Conservation (phyloP, 371 early-diverging fungal genomes). For the Syncephalis plumigaleata region DNA sequence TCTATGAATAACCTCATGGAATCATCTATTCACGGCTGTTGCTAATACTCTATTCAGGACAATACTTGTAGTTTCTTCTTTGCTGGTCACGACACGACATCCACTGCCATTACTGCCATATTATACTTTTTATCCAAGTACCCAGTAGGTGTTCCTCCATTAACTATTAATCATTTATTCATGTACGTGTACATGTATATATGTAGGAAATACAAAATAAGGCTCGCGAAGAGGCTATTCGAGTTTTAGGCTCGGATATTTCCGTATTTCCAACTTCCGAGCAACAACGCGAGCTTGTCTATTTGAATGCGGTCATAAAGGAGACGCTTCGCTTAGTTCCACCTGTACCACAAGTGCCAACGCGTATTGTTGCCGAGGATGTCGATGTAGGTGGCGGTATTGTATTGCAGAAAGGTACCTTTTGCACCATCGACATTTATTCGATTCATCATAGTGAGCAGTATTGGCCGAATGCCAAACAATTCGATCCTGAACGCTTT, state of each 20-base stretch:
- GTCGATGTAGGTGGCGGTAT: background rate
- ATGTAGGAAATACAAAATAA: background rate
- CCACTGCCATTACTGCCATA: background rate
- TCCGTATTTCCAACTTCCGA: background rate
- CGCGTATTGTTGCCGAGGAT: background rate
- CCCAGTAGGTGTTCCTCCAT: background rate
- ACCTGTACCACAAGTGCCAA: background rate
- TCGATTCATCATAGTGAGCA: background rate
- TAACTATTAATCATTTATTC: background rate
- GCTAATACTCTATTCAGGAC: background rate
- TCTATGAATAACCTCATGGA: background rate
- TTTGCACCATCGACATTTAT: background rate
- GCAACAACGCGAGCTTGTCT: background rate
- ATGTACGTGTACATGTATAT: background rate
- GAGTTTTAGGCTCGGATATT: background rate
- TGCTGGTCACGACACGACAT: background rate
- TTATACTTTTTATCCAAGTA: background rate
- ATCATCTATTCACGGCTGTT: background rate
- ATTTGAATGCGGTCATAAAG: conserved; percentile 3
- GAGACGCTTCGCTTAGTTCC: conserved; percentile 3
- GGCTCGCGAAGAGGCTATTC: background rate
- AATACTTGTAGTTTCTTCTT: background rate
- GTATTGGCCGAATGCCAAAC: background rate
- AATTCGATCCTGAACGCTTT: background rate
- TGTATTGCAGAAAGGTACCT: background rate